Evolutionary conservation across 1,284 basidiomycete species (phyloP).

Genomic region (Rhodofomes roseus): DNA sequence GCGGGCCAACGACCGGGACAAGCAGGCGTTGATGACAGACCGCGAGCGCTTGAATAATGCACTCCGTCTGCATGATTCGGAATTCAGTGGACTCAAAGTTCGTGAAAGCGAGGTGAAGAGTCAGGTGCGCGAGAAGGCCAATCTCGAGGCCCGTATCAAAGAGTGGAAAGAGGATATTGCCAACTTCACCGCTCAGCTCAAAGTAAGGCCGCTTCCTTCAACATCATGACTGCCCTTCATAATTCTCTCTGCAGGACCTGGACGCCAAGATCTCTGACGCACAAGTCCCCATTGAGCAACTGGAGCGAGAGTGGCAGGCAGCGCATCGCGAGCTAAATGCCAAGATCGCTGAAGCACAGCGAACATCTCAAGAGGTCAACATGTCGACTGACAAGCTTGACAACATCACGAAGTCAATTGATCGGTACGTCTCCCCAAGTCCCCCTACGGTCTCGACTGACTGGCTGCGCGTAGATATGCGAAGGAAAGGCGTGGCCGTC

Average conservation of each 20-base stretch:
- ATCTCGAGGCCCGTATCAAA: conserved; percentile 58
- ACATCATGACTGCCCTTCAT: conserved; percentile 2
- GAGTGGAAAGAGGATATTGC: conserved; percentile 59
- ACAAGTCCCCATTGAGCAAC: conserved; percentile 62
- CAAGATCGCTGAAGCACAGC: conserved; percentile 50
- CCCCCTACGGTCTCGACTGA: background rate
- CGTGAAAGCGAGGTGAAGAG: conserved; percentile 58
- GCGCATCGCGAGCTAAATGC: conserved; percentile 50
- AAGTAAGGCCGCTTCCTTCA: conserved; percentile 15
- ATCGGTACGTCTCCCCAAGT: conserved; percentile 42
- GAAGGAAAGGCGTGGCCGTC: conserved; percentile 60
- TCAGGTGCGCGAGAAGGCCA: conserved; percentile 60
- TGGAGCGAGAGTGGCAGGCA: conserved; percentile 59
- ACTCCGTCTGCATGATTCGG: conserved; percentile 54
- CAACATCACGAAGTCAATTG: conserved; percentile 56
- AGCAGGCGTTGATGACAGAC: conserved; percentile 54
- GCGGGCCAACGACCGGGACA: conserved; percentile 68
- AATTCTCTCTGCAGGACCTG: conserved; percentile 48
- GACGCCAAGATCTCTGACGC: conserved; percentile 62
- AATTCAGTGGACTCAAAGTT: conserved; percentile 60
- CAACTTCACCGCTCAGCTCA: conserved; percentile 24
- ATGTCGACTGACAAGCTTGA: conserved; percentile 62
- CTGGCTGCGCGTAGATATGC: conserved; percentile 54
- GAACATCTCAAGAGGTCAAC: conserved; percentile 60
- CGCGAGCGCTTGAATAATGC: conserved; percentile 62